Evolutionary conservation across 768 basidiomycete species (phyloP), one percentile per base, ranked within the genome.

Genomic region (Boletus edulis): DNA sequence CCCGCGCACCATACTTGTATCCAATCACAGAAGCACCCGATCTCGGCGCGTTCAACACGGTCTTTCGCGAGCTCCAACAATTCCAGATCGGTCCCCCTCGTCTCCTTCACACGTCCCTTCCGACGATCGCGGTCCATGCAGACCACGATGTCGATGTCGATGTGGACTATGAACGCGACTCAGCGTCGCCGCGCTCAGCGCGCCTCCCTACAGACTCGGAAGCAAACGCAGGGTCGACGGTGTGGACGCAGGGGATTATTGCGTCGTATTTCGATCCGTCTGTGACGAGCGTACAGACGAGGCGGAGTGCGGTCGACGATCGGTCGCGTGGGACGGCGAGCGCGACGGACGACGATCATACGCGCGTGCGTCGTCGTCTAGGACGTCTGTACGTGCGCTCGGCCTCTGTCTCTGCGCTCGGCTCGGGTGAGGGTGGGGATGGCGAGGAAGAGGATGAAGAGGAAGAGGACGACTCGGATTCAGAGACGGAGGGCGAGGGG

Each of bases 11-110:
- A 24, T 24, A 4, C 24, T 24, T 27, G 31, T 17, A 15, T 15
- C 35, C 35, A 37, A 29, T 29, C 27, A 48, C 69, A 82, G 81
- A 88, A 66, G 78, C 80, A 55, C 87, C 87, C 41, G 86, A 89
- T 69, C 77, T 90, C 9, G 89, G 88, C 8, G 85, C 85, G 10
- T 89, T 90, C 68, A 80, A 76, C 14, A 76, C 81, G 35, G 85
- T 90, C 22, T 80, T 90, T 44, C 78, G 86, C n/a, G 87, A 84
- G 51, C 75, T 84, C 70, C 77, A 73, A 18, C 78, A 85, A 52
- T 65, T 85, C 0, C 82, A 84, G 56, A 83, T 76, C 4, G 77
- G 75, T 72, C 64, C 55, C 41, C 66, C 62, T 44, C 68, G 65
- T 38, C 56, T 56, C 52, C 57, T 67, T 22, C 58, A 68, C 45